A percentile compares a stretch with the other conserved stretches of the same genome.
These are phyloP conservation scores for Cordyceps farinosa DNA, from an alignment of 2,329 filamentous ascomycete genomes.

Conservation along the genomic window DNA sequence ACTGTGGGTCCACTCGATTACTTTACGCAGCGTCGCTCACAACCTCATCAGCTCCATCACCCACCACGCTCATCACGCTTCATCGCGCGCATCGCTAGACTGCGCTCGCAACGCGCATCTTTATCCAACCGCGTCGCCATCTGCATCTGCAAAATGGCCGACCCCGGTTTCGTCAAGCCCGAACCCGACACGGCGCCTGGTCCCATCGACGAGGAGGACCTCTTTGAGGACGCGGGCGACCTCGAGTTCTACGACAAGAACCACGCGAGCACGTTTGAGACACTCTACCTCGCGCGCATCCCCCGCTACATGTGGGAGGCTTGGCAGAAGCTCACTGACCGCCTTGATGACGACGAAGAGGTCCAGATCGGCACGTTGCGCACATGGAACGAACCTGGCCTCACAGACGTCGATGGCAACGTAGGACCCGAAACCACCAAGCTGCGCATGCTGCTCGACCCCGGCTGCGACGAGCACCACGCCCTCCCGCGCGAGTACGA, in stretches of 20 bases:
- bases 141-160: slow-evolving; percentile 27
- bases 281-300: slow-evolving; percentile 70
- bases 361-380: slow-evolving; percentile 75
- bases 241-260: slow-evolving; percentile 53
- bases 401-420: slow-evolving; percentile 41
- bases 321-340: slow-evolving; percentile 54
- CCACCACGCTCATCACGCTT: slow-evolving; percentile 4
- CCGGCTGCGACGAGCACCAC: slow-evolving; percentile 63
- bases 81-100: neutral
- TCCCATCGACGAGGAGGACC: slow-evolving; percentile 59
- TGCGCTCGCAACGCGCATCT: neutral
- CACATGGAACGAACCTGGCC: slow-evolving; percentile 54
- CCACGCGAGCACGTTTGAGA: slow-evolving; percentile 38
- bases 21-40: neutral
- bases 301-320: slow-evolving; percentile 78
- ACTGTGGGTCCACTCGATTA: neutral
- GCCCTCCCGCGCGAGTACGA: slow-evolving; percentile 85
- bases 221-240: slow-evolving; percentile 59
- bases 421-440: slow-evolving; percentile 30
- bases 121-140: neutral
- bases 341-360: slow-evolving; percentile 75
- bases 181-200: slow-evolving; percentile 46
- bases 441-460: slow-evolving; percentile 63
- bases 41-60: neutral
- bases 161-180: slow-evolving; percentile 42